Evolutionary conservation across 495 filamentous ascomycete genomes (phyloP), one percentile per base, ranked within the genome.

Genomic region (Lasiosphaeria ovina): DNA sequence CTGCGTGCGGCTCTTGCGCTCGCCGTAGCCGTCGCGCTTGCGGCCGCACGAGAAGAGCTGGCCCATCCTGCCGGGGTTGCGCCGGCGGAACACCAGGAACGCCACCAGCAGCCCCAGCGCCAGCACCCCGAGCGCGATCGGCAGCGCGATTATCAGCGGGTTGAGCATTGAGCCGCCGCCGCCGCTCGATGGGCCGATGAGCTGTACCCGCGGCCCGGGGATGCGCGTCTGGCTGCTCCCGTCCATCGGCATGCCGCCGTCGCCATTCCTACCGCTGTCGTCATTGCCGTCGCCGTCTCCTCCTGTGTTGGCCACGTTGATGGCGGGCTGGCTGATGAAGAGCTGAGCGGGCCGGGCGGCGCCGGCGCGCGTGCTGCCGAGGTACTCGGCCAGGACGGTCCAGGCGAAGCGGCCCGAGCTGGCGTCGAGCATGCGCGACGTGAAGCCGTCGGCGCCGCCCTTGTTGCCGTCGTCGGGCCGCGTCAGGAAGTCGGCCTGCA

Each of bases 391-490:
- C 2, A 57, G 42, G 38, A 57, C 44, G 9, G 31, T 57, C 55
- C 55, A 57, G 7, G 55, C 16, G 55, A 42, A 57, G 3, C 42
- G 36, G 2, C 55, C 55, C 6, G 55, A 14, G 42, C 11, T 24
- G 40, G 31, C 31, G 55, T 57, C 40, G 42, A 57, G 17, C n/a
- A 33, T 17, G 4, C 10, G 38, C 17, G 55, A 48, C 0, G 55
- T 48, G 55, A 57, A 57, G 10, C 55, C 55, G 55, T 34, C 55
- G 11, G 32, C 10, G 31, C 55, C 55, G 42, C 55, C 55, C 8
- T 24, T 16, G 31, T 6, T 11, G 51, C 32, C 3, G 4, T 54
- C 51, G 7, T 8, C 12, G 40, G 17, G 17, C 3, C 36, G 42
- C 6, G 36, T 17, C 10, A 16, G 31, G 55, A 57, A 57, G 17